Evolutionary conservation across 2,329 filamentous ascomycete species (phyloP).

Genomic region (Aspergillus puulaauensis): DNA sequence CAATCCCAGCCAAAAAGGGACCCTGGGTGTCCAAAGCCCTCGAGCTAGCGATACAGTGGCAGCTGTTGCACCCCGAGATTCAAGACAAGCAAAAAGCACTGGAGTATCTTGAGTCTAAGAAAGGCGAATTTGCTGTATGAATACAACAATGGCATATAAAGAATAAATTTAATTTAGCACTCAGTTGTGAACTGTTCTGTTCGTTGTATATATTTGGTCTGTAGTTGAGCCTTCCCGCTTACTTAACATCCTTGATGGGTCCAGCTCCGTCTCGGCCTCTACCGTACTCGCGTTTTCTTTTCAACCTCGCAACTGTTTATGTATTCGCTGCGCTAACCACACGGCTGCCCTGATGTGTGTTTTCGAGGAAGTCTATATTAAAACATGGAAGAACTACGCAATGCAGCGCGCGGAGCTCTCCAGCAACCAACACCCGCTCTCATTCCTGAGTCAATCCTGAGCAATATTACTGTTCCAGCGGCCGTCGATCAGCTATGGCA

Average conservation of each 20-base stretch:
- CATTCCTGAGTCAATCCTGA: conserved; percentile 10
- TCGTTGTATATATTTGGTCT: background rate
- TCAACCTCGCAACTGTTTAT: background rate
- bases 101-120: conserved; percentile 56
- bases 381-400: conserved; percentile 29
- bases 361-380: background rate
- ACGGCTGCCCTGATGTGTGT: background rate
- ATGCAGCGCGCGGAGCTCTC: conserved; percentile 25
- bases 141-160: background rate
- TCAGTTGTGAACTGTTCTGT: background rate
- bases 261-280: background rate
- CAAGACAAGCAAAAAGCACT: conserved; percentile 61
- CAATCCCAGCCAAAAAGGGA: conserved; percentile 64
- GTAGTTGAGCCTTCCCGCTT: background rate
- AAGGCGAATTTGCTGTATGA: conserved; percentile 49
- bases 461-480: conserved; percentile 9
- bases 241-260: background rate
- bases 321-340: background rate
- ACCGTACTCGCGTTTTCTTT: background rate
- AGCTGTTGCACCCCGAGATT: conserved; percentile 72
- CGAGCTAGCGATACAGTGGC: conserved; percentile 81
- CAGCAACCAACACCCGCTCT: conserved; percentile 13
- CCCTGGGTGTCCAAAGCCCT: conserved; percentile 82
- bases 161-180: background rate
- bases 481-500: conserved; percentile 30